Evolutionary conservation across 2,329 filamentous ascomycete genomes (phyloP).

Genomic region (Exophiala xenobiotica): DNA sequence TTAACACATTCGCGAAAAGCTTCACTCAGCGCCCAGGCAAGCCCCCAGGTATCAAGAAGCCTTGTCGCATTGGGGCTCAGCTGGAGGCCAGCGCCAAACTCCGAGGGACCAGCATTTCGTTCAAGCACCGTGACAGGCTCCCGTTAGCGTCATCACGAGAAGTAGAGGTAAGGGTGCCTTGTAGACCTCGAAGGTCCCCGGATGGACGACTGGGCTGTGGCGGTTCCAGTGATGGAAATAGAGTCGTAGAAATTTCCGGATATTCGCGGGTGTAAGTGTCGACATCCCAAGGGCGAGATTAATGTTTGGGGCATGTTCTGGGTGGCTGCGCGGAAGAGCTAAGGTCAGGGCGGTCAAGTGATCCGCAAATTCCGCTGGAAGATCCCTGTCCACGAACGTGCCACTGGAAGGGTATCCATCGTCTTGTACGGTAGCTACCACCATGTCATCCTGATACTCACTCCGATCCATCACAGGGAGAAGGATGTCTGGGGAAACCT

Average conservation of each 20-base stretch:
- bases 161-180: neutral
- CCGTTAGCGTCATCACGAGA: neutral
- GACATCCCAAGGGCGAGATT: constrained; percentile 6
- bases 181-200: constrained; percentile 1
- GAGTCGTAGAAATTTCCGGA: constrained; percentile 3
- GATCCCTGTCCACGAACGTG: neutral
- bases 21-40: constrained; percentile 7
- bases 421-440: neutral
- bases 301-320: constrained; percentile 7
- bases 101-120: constrained; percentile 25
- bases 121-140: constrained; percentile 32
- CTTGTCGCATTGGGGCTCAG: constrained; percentile 28
- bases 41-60: constrained; percentile 24
- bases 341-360: neutral
- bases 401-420: neutral
- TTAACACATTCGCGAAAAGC: constrained; percentile 32
- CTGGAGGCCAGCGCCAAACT: constrained; percentile 30
- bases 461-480: too few relatives aligned
- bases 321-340: constrained; percentile 3
- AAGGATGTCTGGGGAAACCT: too few relatives aligned
- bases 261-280: neutral
- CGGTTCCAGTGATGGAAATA: constrained; percentile 14
- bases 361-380: neutral
- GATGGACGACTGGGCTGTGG: constrained; percentile 8
- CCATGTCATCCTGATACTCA: neutral